These are phyloP conservation scores for Parachaetomium inaequale DNA, from an alignment of 495 filamentous ascomycete genomes.

Conservation along the genomic window DNA sequence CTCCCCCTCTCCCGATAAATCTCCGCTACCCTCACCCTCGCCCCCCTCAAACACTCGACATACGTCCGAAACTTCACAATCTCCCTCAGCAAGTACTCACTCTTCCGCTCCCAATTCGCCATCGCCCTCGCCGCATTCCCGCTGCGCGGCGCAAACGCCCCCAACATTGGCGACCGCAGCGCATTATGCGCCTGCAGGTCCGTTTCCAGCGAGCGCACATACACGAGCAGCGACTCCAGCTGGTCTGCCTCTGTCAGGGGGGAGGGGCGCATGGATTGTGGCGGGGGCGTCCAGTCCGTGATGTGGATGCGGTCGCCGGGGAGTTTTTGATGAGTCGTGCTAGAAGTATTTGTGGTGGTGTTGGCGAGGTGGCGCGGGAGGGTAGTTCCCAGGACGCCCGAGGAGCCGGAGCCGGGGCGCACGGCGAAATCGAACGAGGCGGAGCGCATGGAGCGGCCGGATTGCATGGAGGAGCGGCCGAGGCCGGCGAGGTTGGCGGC, in stretches of 20 bases:
- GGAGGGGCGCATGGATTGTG: conserved; percentile 81
- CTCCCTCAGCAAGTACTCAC: conserved; percentile 83
- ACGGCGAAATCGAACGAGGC: conserved; percentile 41
- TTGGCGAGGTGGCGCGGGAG: conserved; percentile 23
- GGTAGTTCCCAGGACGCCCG: conserved; percentile 59
- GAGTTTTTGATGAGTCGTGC: conserved; percentile 43
- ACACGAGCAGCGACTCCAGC: conserved; percentile 65
- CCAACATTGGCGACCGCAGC: conserved; percentile 73
- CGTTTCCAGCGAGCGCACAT: conserved; percentile 81
- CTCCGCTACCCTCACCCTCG: conserved; percentile 40
- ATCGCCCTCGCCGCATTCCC: conserved; percentile 76
- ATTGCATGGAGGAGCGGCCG: conserved; percentile 41
- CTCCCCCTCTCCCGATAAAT: conserved; percentile 51
- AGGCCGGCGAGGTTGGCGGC: conserved; percentile 11
- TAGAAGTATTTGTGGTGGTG: not conserved
- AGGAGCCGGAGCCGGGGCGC: conserved; percentile 52
- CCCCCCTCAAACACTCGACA: conserved; percentile 67
- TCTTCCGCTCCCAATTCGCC: conserved; percentile 96
- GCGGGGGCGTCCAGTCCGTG: conserved; percentile 90
- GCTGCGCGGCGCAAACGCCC: conserved; percentile 85
- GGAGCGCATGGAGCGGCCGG: conserved; percentile 41
- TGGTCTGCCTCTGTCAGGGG: conserved; percentile 76
- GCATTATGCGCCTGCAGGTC: conserved; percentile 86
- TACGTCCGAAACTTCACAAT: conserved; percentile 96
- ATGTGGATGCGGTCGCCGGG: conserved; percentile 85